These are phyloP conservation scores for Cladobotryum mycophilum DNA, from an alignment of 2,329 filamentous ascomycete species.

Conservation along the genomic window DNA sequence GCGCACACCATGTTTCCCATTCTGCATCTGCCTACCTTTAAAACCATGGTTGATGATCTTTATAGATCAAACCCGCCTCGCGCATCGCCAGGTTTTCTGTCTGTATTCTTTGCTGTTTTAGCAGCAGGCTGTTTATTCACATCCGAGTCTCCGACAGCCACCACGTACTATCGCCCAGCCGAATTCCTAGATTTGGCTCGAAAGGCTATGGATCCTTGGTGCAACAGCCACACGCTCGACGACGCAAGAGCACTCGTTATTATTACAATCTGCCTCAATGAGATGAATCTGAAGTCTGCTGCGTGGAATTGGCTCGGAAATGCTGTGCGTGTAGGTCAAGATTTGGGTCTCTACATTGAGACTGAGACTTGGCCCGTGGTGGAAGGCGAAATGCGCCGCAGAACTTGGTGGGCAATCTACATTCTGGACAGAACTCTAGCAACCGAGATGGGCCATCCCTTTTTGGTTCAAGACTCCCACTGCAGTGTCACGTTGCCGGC, in stretches of 20 bases:
- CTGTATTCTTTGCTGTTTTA: conserved; percentile 75
- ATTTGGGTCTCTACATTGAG: conserved; percentile 74
- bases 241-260: conserved; percentile 68
- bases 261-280: conserved; percentile 71
- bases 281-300: conserved; percentile 78
- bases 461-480: conserved; percentile 79
- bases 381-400: conserved; percentile 77
- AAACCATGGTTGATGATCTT: conserved; percentile 66
- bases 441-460: conserved; percentile 72
- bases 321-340: conserved; percentile 74
- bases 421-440: conserved; percentile 77
- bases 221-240: conserved; percentile 69
- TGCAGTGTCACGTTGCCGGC: conserved; percentile 79
- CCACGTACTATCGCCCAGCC: conserved; percentile 47
- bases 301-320: conserved; percentile 82
- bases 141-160: conserved; percentile 43
- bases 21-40: conserved; percentile 81
- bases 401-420: conserved; percentile 94
- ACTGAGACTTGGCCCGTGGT: conserved; percentile 65
- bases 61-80: conserved; percentile 59
- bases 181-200: conserved; percentile 67
- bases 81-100: conserved; percentile 63
- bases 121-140: conserved; percentile 76
- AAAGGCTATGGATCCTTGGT: conserved; percentile 71
- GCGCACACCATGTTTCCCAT: conserved; percentile 79